Conservation (phyloP, 345 rosid species). For the Isatis tinctoria region DNA sequence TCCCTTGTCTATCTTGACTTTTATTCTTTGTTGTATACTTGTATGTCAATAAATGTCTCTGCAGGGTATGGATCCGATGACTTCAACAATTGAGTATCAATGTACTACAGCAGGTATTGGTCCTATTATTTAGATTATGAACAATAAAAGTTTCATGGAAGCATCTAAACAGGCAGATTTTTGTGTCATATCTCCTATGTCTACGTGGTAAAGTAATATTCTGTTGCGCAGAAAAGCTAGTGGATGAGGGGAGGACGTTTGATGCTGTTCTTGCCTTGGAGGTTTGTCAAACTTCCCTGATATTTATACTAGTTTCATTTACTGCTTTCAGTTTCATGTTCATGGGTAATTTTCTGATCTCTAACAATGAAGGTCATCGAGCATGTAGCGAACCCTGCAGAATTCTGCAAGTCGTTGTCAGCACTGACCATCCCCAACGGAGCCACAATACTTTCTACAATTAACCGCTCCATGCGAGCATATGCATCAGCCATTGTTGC, state of each 20-base stretch:
- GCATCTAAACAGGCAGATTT: background rate
- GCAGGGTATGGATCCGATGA: slow-evolving; percentile 75
- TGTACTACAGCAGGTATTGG: slow-evolving; percentile 86
- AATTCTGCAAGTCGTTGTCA: slow-evolving; percentile 84
- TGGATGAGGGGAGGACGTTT: slow-evolving; percentile 70
- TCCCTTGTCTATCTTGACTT: background rate
- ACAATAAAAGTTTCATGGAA: background rate
- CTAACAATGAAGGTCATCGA: slow-evolving; percentile 64
- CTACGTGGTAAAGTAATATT: background rate
- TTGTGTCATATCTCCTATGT: background rate
- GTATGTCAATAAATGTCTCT: slow-evolving; percentile 14
- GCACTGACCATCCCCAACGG: slow-evolving; percentile 62
- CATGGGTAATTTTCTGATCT: slow-evolving; percentile 7
- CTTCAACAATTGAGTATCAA: slow-evolving; percentile 68
- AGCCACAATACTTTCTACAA: slow-evolving; percentile 74
- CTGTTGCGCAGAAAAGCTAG: slow-evolving; percentile 61
- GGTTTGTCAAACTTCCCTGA: slow-evolving; percentile 27
- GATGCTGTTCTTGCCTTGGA: slow-evolving; percentile 87
- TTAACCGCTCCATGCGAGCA: slow-evolving; percentile 84
- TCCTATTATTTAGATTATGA: slow-evolving; percentile 4
- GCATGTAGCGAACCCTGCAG: slow-evolving; percentile 90
- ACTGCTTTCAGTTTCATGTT: background rate
- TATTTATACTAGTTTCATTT: background rate
- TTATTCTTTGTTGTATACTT: slow-evolving; percentile 3
- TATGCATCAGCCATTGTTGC: slow-evolving; percentile 81